phyloP scores from a whole-genome alignment of 371 early-diverging fungal species.

The Mucor lusitanicus region DNA sequence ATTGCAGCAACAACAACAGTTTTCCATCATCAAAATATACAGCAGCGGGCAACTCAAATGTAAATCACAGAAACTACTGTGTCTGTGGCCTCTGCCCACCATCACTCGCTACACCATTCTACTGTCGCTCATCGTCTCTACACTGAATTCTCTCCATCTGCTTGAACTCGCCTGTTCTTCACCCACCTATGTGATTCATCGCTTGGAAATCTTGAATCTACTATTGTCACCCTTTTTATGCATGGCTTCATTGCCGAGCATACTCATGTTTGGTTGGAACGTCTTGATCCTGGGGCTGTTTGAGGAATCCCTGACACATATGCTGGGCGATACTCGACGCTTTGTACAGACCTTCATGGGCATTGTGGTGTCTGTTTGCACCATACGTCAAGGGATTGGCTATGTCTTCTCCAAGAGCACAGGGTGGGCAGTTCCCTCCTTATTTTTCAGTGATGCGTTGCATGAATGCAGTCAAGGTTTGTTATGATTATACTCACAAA shows the following conservation, averaged over 20 bases:
- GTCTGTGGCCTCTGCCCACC: constrained; percentile 36
- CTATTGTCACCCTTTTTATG: constrained; percentile 33
- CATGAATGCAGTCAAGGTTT: constrained; percentile 57
- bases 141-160: constrained; percentile 17
- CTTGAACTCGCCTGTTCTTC: constrained; percentile 28
- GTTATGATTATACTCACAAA: background rate
- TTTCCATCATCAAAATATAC: constrained; percentile 9
- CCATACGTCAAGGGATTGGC: constrained; percentile 39
- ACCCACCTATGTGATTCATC: constrained; percentile 30
- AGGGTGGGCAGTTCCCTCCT: constrained; percentile 46
- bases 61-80: constrained; percentile 27
- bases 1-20: constrained; percentile 10
- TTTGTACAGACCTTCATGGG: constrained; percentile 25
- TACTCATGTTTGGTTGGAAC: constrained; percentile 26
- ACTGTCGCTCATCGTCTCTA: constrained; percentile 27
- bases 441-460: constrained; percentile 51
- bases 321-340: constrained; percentile 26
- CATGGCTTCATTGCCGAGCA: constrained; percentile 4
- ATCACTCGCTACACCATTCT: constrained; percentile 28
- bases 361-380: constrained; percentile 20
- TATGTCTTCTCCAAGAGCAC: constrained; percentile 46
- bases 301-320: constrained; percentile 34
- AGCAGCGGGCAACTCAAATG: constrained; percentile 1
- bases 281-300: constrained; percentile 29
- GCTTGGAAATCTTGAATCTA: constrained; percentile 22